Conservation (phyloP, 1,284 basidiomycete species). For the Trichosporon coremiiforme region DNA sequence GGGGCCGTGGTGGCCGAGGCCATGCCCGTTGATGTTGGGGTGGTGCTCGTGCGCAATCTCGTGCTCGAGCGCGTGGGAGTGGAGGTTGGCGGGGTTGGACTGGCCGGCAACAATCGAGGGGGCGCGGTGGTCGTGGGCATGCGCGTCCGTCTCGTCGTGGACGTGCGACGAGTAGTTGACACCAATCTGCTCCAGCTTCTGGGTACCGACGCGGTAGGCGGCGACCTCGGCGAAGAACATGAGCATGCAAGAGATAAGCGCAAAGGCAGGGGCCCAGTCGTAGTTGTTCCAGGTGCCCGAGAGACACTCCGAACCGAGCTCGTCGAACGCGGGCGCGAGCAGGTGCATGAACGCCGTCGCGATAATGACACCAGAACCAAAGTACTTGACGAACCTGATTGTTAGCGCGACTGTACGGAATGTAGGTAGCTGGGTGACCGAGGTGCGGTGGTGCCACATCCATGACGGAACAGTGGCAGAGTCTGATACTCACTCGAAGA, state of each 20-base stretch:
- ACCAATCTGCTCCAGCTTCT: conserved; percentile 44
- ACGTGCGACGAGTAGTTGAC: conserved; percentile 58
- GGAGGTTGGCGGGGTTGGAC: conserved; percentile 33
- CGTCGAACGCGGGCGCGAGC: conserved; percentile 72
- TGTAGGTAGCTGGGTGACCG: too few species aligned
- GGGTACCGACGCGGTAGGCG: conserved; percentile 67
- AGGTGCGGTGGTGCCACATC: neutral
- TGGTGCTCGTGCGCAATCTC: conserved; percentile 22
- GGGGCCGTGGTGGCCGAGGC: conserved; percentile 11
- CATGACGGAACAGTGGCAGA: neutral
- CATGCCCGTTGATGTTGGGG: conserved; percentile 19
- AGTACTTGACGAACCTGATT: conserved; percentile 81
- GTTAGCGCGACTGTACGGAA: neutral
- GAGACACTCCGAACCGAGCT: conserved; percentile 73
- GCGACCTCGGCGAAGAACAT: conserved; percentile 84
- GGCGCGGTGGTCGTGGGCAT: conserved; percentile 64
- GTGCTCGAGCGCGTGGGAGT: conserved; percentile 31
- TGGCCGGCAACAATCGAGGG: conserved; percentile 36
- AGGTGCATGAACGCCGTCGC: conserved; percentile 91
- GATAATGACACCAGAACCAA: conserved; percentile 92
- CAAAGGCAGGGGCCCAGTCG: conserved; percentile 76
- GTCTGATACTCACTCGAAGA: conserved; percentile 71
- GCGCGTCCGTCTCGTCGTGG: conserved; percentile 61
- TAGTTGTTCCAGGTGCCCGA: conserved; percentile 70
- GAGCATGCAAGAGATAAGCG: conserved; percentile 73